These are phyloP conservation scores for Melanomma pulvis-pyrius DNA, from an alignment of 495 filamentous ascomycete species.

Conservation along the genomic window DNA sequence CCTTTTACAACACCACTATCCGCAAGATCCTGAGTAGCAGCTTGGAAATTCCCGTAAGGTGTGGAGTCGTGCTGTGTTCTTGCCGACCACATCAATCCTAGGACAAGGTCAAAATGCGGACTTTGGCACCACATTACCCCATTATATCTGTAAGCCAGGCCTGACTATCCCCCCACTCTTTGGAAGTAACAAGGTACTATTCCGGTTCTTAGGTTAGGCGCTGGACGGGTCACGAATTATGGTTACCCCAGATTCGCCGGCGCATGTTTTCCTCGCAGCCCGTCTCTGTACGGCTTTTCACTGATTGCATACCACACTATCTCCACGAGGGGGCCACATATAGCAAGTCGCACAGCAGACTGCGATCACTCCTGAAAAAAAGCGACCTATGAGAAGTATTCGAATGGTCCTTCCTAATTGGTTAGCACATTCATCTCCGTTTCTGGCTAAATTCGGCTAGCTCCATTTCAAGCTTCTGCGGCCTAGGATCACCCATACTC, in stretches of 20 bases:
- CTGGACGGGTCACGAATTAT: no score
- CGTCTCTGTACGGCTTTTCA: background rate
- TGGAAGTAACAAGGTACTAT: no score
- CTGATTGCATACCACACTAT: background rate
- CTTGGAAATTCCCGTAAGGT: background rate
- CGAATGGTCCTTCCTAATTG: constrained; percentile 21
- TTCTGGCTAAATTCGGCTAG: constrained; percentile 29
- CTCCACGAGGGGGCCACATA: background rate
- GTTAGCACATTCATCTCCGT: background rate
- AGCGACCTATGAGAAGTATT: constrained; percentile 2
- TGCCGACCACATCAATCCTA: no score
- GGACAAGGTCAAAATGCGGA: no score
- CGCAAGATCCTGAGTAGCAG: background rate
- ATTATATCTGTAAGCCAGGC: no score
- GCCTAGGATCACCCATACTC: background rate
- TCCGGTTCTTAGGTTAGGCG: no score
- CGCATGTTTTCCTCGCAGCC: background rate
- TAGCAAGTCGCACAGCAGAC: background rate
- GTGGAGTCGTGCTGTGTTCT: no score
- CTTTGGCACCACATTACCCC: no score
- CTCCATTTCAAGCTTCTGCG: background rate
- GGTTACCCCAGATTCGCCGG: no score
- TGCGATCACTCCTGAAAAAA: background rate
- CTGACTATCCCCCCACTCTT: no score
- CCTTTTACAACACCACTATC: background rate